Evolutionary conservation across 495 filamentous ascomycete species (phyloP).

Genomic region (Xylaria intraflava): DNA sequence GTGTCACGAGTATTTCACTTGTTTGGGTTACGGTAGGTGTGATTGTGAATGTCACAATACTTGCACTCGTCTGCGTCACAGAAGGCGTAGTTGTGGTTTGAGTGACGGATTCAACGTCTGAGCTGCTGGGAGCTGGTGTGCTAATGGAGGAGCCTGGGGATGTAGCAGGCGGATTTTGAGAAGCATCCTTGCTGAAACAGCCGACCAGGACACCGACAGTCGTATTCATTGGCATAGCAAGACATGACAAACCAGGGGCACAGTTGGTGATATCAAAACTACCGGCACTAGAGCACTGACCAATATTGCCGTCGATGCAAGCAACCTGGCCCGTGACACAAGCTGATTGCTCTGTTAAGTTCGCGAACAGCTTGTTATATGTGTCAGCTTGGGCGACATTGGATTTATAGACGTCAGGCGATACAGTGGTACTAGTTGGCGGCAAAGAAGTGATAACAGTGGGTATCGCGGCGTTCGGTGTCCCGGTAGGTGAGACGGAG

Average conservation of each 20-base stretch:
- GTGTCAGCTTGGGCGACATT: conserved; percentile 34
- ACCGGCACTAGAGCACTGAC: conserved; percentile 22
- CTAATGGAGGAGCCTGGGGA: neutral
- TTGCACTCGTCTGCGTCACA: conserved; percentile 4
- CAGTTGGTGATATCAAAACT: conserved; percentile 29
- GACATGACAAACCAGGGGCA: conserved; percentile 25
- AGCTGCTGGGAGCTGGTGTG: neutral
- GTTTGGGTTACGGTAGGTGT: neutral
- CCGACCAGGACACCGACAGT: conserved; percentile 29
- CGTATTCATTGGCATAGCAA: conserved; percentile 37
- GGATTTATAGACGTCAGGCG: conserved; percentile 24
- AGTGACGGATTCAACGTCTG: neutral
- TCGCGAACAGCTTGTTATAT: conserved; percentile 33
- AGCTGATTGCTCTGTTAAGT: conserved; percentile 30
- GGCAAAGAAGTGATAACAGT: conserved; percentile 32
- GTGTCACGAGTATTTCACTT: neutral
- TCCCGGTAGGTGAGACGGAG: conserved; percentile 23
- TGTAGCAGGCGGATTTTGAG: conserved; percentile 11
- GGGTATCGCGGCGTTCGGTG: conserved; percentile 26
- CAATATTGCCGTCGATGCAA: conserved; percentile 34
- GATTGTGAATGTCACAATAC: neutral
- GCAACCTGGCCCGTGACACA: conserved; percentile 35
- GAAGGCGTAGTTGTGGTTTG: conserved; percentile 5
- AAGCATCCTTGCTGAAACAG: conserved; percentile 17
- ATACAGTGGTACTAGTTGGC: conserved; percentile 27